Evolutionary conservation across 1,139 yeast genomes (phyloP), one percentile per base, ranked within the genome.

Genomic region (Magnusiomyces magnusii): DNA sequence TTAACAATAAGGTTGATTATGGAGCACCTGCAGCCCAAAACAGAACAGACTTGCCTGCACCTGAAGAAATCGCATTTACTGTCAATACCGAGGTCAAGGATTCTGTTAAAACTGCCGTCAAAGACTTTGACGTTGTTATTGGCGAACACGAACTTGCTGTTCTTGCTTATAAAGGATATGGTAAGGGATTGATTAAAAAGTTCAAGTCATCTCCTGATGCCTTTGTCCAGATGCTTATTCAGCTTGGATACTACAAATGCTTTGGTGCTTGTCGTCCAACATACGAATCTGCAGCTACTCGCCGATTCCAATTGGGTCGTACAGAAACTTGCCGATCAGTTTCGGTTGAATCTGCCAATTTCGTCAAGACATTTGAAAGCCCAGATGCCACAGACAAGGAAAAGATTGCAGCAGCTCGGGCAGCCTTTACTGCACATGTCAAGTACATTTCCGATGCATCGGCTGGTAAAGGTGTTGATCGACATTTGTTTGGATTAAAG

Each of bases 301-400:
- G 98, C 74, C 85, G 84, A 71, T 92, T 80, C 75, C 87, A 85
- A 70, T 85, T 83, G 68, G 99, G 99, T 60, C 84, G 99, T 74
- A 93, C 98, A n/a, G 99, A 93, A 75, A 87, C 97, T 49, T 92
- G 96, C 64, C 83, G 99, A 71, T 76, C 91, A 9, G 97, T 90
- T 27, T 85, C 96, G 17, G 75, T 74, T 59, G 96, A 87, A 71
- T 82, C 92, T 34, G 79, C 82, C 60, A 76, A 77, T 54, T 89
- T 91, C 73, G 95, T 88, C 63, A 79, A 82, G 70, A 83, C 89
- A 51, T 88, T 96, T 89, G 78, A 85, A 65, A 77, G 83, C 68
- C 76, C 83, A 17, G 66, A 71, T 1, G 78, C 87, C 13, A 62
- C 86, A 7, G 72, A 70, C 56, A 80, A 78, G 49, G 85, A 84